phyloP scores from a whole-genome alignment of 2,329 filamentous ascomycete genomes.

The Huntiella savannae region DNA sequence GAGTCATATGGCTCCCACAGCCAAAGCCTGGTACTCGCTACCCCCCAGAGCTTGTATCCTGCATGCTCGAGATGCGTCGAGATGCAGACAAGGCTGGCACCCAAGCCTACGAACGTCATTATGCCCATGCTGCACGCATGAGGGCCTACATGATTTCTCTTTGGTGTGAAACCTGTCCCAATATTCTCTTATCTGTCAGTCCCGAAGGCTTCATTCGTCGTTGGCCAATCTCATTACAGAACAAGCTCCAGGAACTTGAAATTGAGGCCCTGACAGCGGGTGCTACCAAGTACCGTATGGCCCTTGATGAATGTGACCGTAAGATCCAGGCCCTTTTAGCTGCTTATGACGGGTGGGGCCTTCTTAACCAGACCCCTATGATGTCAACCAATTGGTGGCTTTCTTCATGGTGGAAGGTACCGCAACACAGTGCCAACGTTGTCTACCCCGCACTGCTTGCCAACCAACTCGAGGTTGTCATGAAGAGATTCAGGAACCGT shows the following conservation, averaged over 20 bases:
- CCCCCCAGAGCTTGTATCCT: conserved; percentile 3
- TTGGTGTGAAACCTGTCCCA: conserved; percentile 1
- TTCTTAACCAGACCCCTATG: neutral
- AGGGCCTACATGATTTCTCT: neutral
- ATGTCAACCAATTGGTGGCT: conserved; percentile 1
- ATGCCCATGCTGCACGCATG: neutral
- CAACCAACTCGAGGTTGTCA: neutral
- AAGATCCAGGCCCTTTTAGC: neutral
- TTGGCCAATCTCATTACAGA: conserved; percentile 3
- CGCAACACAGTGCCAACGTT: conserved; percentile 2
- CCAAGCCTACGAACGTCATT: conserved; percentile 1
- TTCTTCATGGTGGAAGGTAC: conserved; percentile 5
- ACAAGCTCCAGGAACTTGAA: neutral
- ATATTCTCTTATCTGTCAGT: conserved; percentile 1
- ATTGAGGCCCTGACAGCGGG: conserved; percentile 1
- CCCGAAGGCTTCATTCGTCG: conserved; percentile 4
- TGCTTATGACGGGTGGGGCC: conserved; percentile 1
- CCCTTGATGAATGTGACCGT: neutral
- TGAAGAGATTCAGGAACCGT: neutral
- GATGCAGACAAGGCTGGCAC: neutral
- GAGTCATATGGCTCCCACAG: neutral
- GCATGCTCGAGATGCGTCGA: conserved; percentile 1
- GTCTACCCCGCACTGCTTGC: neutral
- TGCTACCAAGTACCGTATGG: neutral
- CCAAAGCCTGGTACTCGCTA: neutral